phyloP scores from a whole-genome alignment of 371 early-diverging fungal species.

The Mucor mucedo region DNA sequence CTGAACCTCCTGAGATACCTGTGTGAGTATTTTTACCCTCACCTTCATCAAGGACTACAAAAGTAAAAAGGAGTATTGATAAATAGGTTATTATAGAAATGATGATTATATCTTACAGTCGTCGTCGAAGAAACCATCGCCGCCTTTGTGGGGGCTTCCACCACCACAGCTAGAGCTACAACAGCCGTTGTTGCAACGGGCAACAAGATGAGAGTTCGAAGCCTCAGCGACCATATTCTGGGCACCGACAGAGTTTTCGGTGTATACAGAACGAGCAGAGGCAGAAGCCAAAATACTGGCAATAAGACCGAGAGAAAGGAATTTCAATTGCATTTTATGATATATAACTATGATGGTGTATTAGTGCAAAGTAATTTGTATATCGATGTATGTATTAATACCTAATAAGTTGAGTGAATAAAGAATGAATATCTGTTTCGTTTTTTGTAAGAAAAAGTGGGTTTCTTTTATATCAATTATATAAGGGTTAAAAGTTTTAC shows the following conservation, averaged over 20 bases:
- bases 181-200: not conserved
- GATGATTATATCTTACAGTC: too few relatives aligned
- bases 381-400: not conserved
- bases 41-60: not conserved
- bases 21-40: not conserved
- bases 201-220: constrained; percentile 1
- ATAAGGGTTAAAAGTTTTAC: not conserved
- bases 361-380: too few relatives aligned
- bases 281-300: constrained; percentile 11
- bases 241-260: not conserved
- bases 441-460: not conserved
- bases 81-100: too few relatives aligned
- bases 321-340: constrained; percentile 21
- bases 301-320: constrained; percentile 19
- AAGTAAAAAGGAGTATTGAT: too few relatives aligned
- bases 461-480: not conserved
- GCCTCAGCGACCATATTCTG: not conserved
- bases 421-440: not conserved
- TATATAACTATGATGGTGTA: not conserved
- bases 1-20: not conserved
- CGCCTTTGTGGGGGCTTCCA: not conserved
- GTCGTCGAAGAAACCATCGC: too few relatives aligned
- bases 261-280: constrained; percentile 14
- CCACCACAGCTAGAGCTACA: not conserved
- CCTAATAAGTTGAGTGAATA: not conserved